Evolutionary conservation across 768 basidiomycete species (phyloP), one percentile per base, ranked within the genome.

Genomic region (Amanita pallidorosea): DNA sequence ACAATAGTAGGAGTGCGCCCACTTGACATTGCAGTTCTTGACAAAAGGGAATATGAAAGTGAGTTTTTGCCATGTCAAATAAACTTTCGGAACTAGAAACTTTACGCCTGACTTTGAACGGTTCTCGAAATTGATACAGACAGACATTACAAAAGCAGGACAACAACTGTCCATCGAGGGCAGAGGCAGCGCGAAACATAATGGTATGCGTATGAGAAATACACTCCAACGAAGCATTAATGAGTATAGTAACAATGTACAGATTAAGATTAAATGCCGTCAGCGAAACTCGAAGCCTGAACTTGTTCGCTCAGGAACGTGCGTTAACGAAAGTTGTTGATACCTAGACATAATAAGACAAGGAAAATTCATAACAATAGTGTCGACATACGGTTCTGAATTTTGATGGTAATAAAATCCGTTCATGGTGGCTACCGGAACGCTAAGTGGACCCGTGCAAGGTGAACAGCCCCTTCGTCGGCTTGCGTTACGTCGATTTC

Each of bases 351-450:
- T 47, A 49, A 31, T 50, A 33, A 37, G 51, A 43, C 25, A 56
- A 27, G 55, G 52, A 41, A 47, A 52, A 33, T 13, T 46, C 12
- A 38, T 35, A 43, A 13, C 27, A 29, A 42, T 29, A 48, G 29
- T 52, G 17, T 11, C 44, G 18, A 80, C 87, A 70, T 61, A 92
- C 89, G 89, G 89, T 61, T 90, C 88, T 50, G 88, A 92, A 63
- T 91, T 87, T 73, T 85, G 84, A 65, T 93, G 90, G 68, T 88
- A 94, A 67, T 94, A 95, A 69, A 89, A 94, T 34, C 92, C 88
- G 56, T 78, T 85, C 86, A 90, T 89, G 23, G 80, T 81, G 4
- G 87, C 88, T 45, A 77, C 71, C 6, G 79, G 71, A 5, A 73
- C 68, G 42, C 70, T 63, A 50, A 70, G 67, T 41, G 76, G 74